Base-by-base conservation (phyloP, 371 early-diverging fungal species). In the Rhizopus sp. region DNA sequence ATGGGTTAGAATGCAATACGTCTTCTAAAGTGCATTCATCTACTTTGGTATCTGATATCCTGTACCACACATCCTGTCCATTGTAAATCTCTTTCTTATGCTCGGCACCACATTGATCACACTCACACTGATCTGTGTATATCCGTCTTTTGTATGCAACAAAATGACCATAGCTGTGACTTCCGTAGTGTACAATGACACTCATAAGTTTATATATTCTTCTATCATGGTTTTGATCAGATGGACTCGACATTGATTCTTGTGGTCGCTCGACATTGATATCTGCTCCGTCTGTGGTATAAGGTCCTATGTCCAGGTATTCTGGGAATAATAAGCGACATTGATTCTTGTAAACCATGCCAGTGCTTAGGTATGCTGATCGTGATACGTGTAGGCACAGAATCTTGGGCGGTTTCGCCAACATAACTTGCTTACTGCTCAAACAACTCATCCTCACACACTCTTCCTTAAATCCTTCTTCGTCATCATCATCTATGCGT, bases 151-250 rank as follows among this genome's bases (percentile, higher is more conserved):
- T 82, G 63, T 88, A 94, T 0, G 96, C 91, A 41, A 96, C 90
- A 69, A 93, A 97, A 65, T 97, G 96, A 0, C 96, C 96, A 32
- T 80, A 89, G 5, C 91, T 90, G 69, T 96, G 96, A 45, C 83
- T 76, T 5, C 96, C 98, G 60, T 85, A 90, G 60, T 97, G 98
- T 8, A 95, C 89, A 35, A 97, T 85, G 0, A 89, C 87, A 6
- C 92, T 84, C 68, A 86, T 88, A 30, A 97, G 74, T n/a, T 80
- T 78, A 67, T 94, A 95, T 7, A 50, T 23, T 23, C 23, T 23
- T 23, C 23, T 23, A 23, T 23, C 23, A 23, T 23, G 23, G 2
- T 2, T 23, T 23, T 23, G 23, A 23, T 23, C 23, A 23, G 23
- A 23, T 23, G 23, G 23, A 23, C 23, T 23, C 34, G 48, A 48